phyloP scores from a whole-genome alignment of 2,329 filamentous ascomycete genomes.

The Fusarium incarnatum region DNA sequence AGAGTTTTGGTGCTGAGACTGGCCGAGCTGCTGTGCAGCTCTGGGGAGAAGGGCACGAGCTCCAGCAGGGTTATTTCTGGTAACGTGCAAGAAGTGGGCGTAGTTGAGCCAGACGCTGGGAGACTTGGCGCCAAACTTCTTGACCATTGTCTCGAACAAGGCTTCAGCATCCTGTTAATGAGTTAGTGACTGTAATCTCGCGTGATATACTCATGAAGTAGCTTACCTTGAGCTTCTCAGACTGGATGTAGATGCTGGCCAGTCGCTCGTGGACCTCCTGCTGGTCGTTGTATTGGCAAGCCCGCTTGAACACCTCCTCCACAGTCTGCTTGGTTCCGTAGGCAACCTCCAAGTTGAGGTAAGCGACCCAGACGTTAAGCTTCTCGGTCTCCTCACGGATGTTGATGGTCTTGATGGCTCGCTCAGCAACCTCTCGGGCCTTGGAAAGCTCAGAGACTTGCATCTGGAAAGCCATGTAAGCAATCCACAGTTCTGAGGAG shows the following conservation, averaged over 20 bases:
- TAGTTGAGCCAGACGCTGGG: slow-evolving; percentile 94
- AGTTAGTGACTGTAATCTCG: slow-evolving; percentile 44
- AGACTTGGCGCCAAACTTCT: slow-evolving; percentile 86
- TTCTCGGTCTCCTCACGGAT: slow-evolving; percentile 93
- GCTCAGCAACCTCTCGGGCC: slow-evolving; percentile 88
- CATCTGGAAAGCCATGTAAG: slow-evolving; percentile 99
- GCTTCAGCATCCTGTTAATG: slow-evolving; percentile 81
- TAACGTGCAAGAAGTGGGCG: slow-evolving; percentile 89
- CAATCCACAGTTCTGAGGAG: slow-evolving; percentile 92
- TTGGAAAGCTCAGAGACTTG: slow-evolving; percentile 89
- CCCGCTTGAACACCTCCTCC: slow-evolving; percentile 88
- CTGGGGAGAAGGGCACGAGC: slow-evolving; percentile 83
- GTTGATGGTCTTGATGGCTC: slow-evolving; percentile 90
- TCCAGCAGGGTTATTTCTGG: slow-evolving; percentile 74
- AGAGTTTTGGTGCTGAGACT: slow-evolving; percentile 72
- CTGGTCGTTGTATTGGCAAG: slow-evolving; percentile 92
- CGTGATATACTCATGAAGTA: not conserved
- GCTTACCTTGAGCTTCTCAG: slow-evolving; percentile 83
- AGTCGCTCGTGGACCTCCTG: slow-evolving; percentile 90
- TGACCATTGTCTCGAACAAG: slow-evolving; percentile 86
- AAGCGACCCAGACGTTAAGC: slow-evolving; percentile 93
- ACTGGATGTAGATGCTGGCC: slow-evolving; percentile 94
- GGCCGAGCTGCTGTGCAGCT: slow-evolving; percentile 84
- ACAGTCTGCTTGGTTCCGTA: slow-evolving; percentile 87
- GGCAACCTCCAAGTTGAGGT: slow-evolving; percentile 92